A percentile compares a stretch with the other conserved stretches of the same genome.
These are phyloP conservation scores for Coffea canephora DNA, from an alignment of 257 asterid species.

Conservation along the genomic window DNA sequence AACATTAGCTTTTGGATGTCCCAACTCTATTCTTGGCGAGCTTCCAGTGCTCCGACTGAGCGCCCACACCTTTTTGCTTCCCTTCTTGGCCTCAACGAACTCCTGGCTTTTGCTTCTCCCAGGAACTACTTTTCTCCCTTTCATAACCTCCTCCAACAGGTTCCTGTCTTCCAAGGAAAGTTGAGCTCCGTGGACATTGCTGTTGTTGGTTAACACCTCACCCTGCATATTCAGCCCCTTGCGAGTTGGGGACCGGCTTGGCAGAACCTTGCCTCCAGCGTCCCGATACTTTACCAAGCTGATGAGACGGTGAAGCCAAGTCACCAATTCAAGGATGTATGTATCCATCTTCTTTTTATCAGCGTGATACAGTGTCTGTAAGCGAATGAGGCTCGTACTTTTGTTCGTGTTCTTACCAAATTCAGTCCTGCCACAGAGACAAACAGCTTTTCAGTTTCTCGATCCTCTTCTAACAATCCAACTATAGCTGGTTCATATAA, in stretches of 20 bases:
- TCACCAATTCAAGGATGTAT: conserved; percentile 68
- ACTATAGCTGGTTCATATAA: neutral
- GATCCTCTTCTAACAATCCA: neutral
- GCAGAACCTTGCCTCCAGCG: conserved; percentile 44
- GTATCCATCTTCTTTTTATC: conserved; percentile 69
- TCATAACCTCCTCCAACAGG: conserved; percentile 73
- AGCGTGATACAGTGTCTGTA: conserved; percentile 90
- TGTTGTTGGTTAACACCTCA: conserved; percentile 11
- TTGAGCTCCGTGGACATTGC: conserved; percentile 23
- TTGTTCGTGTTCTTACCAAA: conserved; percentile 63
- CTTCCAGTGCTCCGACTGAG: conserved; percentile 69
- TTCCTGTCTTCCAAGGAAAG: conserved; percentile 67
- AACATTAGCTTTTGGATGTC: conserved; percentile 43
- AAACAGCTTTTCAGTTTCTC: conserved; percentile 6
- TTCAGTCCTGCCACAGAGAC: conserved; percentile 51
- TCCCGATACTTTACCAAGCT: conserved; percentile 62
- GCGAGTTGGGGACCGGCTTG: conserved; percentile 54
- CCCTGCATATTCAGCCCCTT: conserved; percentile 35
- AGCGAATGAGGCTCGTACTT: conserved; percentile 53
- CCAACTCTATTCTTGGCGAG: conserved; percentile 55
- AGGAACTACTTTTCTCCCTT: conserved; percentile 47
- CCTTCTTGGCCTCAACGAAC: conserved; percentile 36
- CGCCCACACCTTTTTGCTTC: conserved; percentile 43
- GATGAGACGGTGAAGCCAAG: conserved; percentile 84
- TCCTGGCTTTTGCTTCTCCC: conserved; percentile 94